Percentiles rank a stretch among this genome's conserved stretches.
These are phyloP conservation scores for Aspergillus sparsus DNA, from an alignment of 495 filamentous ascomycete species.

Conservation along the genomic window DNA sequence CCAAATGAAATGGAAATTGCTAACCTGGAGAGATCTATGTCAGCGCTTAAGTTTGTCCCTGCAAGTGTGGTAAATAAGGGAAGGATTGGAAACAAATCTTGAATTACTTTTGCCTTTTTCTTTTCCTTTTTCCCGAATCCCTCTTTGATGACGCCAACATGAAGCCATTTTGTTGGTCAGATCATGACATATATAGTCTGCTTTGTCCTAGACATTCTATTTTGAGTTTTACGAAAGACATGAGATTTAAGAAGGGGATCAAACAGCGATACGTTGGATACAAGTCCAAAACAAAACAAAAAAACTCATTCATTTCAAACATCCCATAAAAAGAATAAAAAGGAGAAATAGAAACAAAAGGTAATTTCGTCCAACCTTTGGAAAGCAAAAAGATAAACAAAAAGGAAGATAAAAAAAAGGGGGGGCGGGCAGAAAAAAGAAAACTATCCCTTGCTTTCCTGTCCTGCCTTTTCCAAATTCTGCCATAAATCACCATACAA, in stretches of 20 bases:
- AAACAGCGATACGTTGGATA: background rate
- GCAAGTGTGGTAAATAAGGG: constrained; percentile 55
- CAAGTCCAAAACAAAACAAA: too few species aligned
- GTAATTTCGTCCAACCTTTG: constrained; percentile 1
- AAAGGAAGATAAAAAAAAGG: background rate
- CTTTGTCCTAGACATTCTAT: background rate
- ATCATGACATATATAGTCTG: too few species aligned
- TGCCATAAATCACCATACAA: background rate
- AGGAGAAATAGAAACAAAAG: background rate
- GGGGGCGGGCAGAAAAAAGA: background rate
- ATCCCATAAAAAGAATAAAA: background rate
- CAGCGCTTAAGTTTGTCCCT: constrained; percentile 79
- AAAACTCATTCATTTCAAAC: background rate
- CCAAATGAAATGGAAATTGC: constrained; percentile 63
- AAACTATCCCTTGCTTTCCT: constrained; percentile 2
- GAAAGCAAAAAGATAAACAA: background rate
- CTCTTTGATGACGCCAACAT: too few species aligned
- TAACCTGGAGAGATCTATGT: constrained; percentile 76
- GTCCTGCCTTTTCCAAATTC: background rate
- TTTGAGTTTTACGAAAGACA: background rate
- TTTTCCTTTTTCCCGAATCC: too few species aligned
- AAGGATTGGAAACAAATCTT: constrained; percentile 14
- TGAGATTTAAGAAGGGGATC: background rate
- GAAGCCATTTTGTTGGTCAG: too few species aligned
- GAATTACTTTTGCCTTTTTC: background rate